Evolutionary conservation across 495 filamentous ascomycete genomes (phyloP).

Genomic region (Penicillium fimorum): DNA sequence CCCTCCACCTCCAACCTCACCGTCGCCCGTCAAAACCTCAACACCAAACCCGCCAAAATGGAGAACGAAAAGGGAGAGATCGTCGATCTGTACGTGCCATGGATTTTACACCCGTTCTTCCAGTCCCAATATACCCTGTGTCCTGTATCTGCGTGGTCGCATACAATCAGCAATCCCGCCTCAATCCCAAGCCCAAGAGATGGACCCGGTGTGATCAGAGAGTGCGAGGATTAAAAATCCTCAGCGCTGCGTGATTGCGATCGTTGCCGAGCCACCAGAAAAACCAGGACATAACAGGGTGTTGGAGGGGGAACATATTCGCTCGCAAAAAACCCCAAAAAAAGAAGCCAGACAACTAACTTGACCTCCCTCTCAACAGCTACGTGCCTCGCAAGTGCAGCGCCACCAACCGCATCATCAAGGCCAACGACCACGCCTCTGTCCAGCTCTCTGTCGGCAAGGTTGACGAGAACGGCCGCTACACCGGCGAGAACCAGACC

Average conservation of each 20-base stretch:
- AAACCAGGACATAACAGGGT: slow-evolving; percentile 9
- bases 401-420: slow-evolving; percentile 97
- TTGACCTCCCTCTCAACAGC: slow-evolving; percentile 44
- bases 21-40: slow-evolving; percentile 43
- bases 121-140: slow-evolving; percentile 15
- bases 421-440: slow-evolving; percentile 95
- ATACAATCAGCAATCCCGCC: slow-evolving; percentile 13
- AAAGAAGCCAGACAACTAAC: slow-evolving; percentile 21
- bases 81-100: slow-evolving; percentile 84
- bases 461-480: slow-evolving; percentile 92
- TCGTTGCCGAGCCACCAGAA: slow-evolving; percentile 12
- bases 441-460: slow-evolving; percentile 89
- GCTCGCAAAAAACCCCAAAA: slow-evolving; percentile 18
- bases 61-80: slow-evolving; percentile 98
- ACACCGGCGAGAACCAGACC: slow-evolving; percentile 95
- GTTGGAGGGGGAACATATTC: slow-evolving; percentile 5
- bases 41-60: slow-evolving; percentile 62
- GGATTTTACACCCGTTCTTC: slow-evolving; percentile 10
- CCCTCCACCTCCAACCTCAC: slow-evolving; percentile 39
- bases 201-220: not conserved
- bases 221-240: not conserved
- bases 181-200: slow-evolving; percentile 7
- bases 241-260: not conserved
- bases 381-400: slow-evolving; percentile 99
- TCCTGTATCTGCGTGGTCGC: slow-evolving; percentile 23